Conservation (phyloP, 1,284 basidiomycete species). For the Pyrrhoderma lamaoense region DNA sequence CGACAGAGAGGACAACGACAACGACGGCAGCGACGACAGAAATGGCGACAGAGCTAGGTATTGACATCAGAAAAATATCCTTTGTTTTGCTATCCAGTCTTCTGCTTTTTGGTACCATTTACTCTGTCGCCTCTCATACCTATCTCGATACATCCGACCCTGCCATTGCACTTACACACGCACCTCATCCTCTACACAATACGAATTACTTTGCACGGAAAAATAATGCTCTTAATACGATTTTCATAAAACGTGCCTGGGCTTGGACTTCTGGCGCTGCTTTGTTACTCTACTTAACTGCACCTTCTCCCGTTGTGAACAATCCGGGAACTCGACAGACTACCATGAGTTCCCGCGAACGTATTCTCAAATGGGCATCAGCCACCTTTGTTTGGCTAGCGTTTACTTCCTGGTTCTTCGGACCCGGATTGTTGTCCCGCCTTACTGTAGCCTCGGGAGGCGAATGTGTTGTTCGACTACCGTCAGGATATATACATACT, state of each 20-base stretch:
- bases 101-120: slow-evolving; percentile 44
- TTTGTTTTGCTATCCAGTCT: slow-evolving; percentile 30
- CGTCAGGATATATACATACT: slow-evolving; percentile 43
- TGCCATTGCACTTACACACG: slow-evolving; percentile 42
- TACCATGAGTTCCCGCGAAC: slow-evolving; percentile 26
- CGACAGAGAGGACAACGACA: background rate
- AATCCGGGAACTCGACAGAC: background rate
- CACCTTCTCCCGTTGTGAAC: slow-evolving; percentile 33
- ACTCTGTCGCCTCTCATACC: slow-evolving; percentile 45
- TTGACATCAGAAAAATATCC: slow-evolving; percentile 22
- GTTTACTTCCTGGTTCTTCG: slow-evolving; percentile 90
- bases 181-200: slow-evolving; percentile 59
- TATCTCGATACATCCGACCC: slow-evolving; percentile 69
- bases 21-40: slow-evolving; percentile 6
- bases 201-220: slow-evolving; percentile 78
- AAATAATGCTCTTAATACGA: slow-evolving; percentile 73
- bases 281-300: slow-evolving; percentile 54
- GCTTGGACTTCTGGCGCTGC: slow-evolving; percentile 73
- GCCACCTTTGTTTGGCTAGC: slow-evolving; percentile 67
- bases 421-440: slow-evolving; percentile 75
- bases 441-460: slow-evolving; percentile 74
- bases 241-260: slow-evolving; percentile 91
- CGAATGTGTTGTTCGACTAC: slow-evolving; percentile 66
- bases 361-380: slow-evolving; percentile 52
- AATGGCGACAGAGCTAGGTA: background rate